These are phyloP conservation scores for Pleurotus giganteus DNA, from an alignment of 768 basidiomycete genomes.

Conservation along the genomic window DNA sequence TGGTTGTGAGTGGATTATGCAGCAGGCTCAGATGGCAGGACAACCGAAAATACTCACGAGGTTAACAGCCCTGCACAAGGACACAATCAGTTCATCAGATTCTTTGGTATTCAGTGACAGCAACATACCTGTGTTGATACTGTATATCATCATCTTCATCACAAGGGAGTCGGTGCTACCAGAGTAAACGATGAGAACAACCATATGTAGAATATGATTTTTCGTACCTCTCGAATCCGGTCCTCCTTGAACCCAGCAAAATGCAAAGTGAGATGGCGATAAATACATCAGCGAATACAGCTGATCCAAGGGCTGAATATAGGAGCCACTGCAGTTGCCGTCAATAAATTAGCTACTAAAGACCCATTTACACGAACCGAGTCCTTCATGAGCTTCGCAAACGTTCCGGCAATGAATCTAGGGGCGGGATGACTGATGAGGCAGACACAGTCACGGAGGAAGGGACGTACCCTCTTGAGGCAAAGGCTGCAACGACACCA, in stretches of 20 bases:
- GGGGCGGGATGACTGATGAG: neutral
- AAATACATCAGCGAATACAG: conserved; percentile 43
- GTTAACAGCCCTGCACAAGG: neutral
- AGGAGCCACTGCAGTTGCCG: conserved; percentile 24
- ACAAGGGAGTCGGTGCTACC: conserved; percentile 38
- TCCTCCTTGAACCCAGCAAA: conserved; percentile 38
- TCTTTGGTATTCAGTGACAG: neutral
- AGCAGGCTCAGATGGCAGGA: conserved; percentile 11
- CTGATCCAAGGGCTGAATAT: conserved; percentile 29
- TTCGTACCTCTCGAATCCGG: conserved; percentile 31
- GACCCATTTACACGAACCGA: neutral
- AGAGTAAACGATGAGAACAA: neutral
- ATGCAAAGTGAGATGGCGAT: conserved; percentile 41
- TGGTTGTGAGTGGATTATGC: neutral
- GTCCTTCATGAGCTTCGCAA: conserved; percentile 18
- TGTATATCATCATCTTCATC: conserved; percentile 42
- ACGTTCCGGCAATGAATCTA: conserved; percentile 24
- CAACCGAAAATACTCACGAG: neutral
- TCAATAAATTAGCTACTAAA: neutral
- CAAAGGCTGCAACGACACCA: conserved; percentile 22
- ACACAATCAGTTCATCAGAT: neutral
- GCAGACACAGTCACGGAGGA: neutral
- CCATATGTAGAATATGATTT: neutral
- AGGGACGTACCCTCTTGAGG: conserved; percentile 25
- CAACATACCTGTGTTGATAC: conserved; percentile 40